Evolutionary conservation across 164 flowering plant species (phyloP).

Genomic region (Malania oleifera): DNA sequence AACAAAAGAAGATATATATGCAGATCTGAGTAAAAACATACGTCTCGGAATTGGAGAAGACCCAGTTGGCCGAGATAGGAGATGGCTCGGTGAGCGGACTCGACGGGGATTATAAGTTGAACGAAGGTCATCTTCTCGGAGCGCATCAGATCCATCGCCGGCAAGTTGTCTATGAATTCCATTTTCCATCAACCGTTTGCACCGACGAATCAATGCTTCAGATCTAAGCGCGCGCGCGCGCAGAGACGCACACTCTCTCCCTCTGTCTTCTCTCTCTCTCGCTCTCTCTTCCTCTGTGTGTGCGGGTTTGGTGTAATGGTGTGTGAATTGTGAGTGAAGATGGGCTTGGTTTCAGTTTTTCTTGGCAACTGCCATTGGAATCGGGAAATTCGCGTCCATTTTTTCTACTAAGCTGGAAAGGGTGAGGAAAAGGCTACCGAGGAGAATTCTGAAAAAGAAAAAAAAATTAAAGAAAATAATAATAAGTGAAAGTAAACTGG

Average conservation of each 20-base stretch:
- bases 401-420: background rate
- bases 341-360: slow-evolving; percentile 16
- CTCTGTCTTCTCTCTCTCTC: background rate
- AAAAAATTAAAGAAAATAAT: background rate
- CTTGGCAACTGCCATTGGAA: slow-evolving; percentile 31
- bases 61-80: slow-evolving; percentile 91
- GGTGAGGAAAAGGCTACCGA: too few species aligned
- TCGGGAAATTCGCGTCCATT: background rate
- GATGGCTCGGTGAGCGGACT: slow-evolving; percentile 82
- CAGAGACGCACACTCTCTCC: too few species aligned
- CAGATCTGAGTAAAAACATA: slow-evolving; percentile 20
- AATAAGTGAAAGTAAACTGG: too few species aligned
- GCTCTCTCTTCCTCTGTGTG: background rate
- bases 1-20: background rate
- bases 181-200: slow-evolving; percentile 25
- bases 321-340: background rate
- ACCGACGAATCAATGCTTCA: slow-evolving; percentile 9
- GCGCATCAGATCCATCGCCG: slow-evolving; percentile 91
- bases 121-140: slow-evolving; percentile 90
- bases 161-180: slow-evolving; percentile 45
- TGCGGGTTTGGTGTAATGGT: background rate
- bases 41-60: slow-evolving; percentile 84
- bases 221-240: slow-evolving; percentile 17
- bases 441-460: too few species aligned
- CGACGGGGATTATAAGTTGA: slow-evolving; percentile 87